Conservation (phyloP, 2,329 filamentous ascomycete genomes). For the Botryotinia convoluta region DNA sequence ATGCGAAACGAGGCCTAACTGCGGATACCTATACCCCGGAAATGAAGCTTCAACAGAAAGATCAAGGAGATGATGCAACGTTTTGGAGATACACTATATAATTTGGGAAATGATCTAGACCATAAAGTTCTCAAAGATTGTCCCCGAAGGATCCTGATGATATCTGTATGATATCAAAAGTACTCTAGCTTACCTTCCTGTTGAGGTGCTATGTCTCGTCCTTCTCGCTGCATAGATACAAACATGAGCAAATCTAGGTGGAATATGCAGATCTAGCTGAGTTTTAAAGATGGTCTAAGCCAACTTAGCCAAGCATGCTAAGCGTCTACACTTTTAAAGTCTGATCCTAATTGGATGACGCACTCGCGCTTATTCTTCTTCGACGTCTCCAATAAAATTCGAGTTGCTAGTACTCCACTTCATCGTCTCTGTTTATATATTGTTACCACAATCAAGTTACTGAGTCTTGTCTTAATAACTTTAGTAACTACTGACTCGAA, state of each 20-base stretch:
- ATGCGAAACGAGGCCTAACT: slow-evolving; percentile 43
- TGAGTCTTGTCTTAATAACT: background rate
- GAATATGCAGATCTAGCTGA: background rate
- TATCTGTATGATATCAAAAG: background rate
- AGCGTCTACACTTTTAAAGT: background rate
- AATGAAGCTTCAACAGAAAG: slow-evolving; percentile 51
- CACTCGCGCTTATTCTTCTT: background rate
- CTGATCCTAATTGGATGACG: background rate
- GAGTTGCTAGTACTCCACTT: too few relatives aligned
- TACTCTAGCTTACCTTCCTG: background rate
- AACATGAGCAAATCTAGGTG: background rate
- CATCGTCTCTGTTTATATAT: background rate
- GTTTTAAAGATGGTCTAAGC: background rate
- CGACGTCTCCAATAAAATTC: background rate
- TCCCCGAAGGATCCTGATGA: too few relatives aligned
- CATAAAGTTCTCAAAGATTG: background rate
- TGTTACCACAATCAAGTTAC: too few relatives aligned
- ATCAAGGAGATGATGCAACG: slow-evolving; percentile 56
- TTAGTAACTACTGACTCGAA: background rate
- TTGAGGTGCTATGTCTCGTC: background rate
- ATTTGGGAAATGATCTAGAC: background rate
- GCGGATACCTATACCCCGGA: slow-evolving; percentile 51
- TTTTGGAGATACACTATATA: slow-evolving; percentile 55
- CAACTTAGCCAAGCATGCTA: background rate
- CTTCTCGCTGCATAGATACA: background rate